Evolutionary conservation across 345 rosid genomes (phyloP).

Genomic region (Lagerstroemia speciosa): DNA sequence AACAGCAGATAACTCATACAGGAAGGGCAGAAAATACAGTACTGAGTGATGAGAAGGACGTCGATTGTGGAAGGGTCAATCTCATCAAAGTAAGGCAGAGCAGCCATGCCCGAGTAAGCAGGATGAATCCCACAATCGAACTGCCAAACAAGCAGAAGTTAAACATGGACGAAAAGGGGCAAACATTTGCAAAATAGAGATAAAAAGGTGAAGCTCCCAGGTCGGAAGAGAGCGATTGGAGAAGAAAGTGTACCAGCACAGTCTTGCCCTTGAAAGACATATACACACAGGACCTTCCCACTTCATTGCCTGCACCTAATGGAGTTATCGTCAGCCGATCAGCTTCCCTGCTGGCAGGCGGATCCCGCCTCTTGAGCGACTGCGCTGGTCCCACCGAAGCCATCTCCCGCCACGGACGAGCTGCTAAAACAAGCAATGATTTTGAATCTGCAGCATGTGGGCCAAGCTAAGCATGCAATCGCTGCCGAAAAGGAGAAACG

Average conservation of each 20-base stretch:
- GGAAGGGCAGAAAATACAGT: constrained; percentile 16
- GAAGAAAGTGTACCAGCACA: constrained; percentile 31
- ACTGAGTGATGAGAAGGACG: constrained; percentile 90
- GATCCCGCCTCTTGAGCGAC: constrained; percentile 63
- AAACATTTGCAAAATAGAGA: neutral
- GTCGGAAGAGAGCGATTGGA: no score
- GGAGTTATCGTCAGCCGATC: constrained; percentile 76
- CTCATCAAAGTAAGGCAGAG: constrained; percentile 89
- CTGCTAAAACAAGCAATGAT: no score
- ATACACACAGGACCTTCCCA: constrained; percentile 85
- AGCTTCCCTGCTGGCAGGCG: constrained; percentile 50
- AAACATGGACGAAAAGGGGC: neutral
- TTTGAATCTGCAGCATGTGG: neutral
- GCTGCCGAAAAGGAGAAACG: neutral
- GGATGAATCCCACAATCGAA: constrained; percentile 96
- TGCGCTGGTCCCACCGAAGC: constrained; percentile 40
- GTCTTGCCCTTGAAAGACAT: constrained; percentile 87
- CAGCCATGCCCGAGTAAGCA: constrained; percentile 85
- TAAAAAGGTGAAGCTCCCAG: neutral
- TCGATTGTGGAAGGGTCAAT: constrained; percentile 87
- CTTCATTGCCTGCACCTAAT: constrained; percentile 89
- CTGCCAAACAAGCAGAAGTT: constrained; percentile 20
- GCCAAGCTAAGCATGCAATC: neutral
- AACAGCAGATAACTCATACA: neutral
- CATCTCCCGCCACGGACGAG: constrained; percentile 13